These are phyloP conservation scores for Naganishia liquefaciens DNA, from an alignment of 1,284 basidiomycete genomes.

Conservation along the genomic window DNA sequence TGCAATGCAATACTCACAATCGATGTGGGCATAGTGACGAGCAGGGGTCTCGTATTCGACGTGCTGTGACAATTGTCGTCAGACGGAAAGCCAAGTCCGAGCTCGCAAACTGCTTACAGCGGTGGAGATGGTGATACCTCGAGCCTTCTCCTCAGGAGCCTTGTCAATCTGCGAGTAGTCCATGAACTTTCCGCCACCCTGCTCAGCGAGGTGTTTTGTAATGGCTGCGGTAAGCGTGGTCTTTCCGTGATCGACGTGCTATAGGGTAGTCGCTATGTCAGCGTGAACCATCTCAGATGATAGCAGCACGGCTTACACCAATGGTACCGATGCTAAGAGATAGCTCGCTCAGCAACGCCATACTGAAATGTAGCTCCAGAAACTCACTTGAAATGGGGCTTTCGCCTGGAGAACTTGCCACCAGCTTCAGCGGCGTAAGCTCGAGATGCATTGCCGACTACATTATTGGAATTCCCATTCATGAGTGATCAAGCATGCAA, in stretches of 20 bases:
- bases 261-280: background rate
- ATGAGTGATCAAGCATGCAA: background rate
- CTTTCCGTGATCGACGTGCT: slow-evolving; percentile 89
- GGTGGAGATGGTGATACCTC: slow-evolving; percentile 92
- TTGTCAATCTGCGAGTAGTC: slow-evolving; percentile 99
- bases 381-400: slow-evolving; percentile 84
- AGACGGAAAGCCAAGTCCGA: background rate
- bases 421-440: slow-evolving; percentile 63
- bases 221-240: slow-evolving; percentile 98
- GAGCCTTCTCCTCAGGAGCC: slow-evolving; percentile 99
- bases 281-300: background rate
- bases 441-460: slow-evolving; percentile 38
- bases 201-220: slow-evolving; percentile 88
- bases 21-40: slow-evolving; percentile 98
- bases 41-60: slow-evolving; percentile 94
- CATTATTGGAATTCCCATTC: background rate
- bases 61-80: slow-evolving; percentile 64
- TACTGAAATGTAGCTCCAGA: background rate
- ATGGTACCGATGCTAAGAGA: slow-evolving; percentile 77
- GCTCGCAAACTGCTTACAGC: slow-evolving; percentile 47
- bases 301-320: slow-evolving; percentile 54
- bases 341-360: background rate
- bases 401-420: slow-evolving; percentile 73
- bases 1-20: slow-evolving; percentile 62
- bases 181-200: slow-evolving; percentile 85